A percentile compares a stretch with the other conserved stretches of the same genome.
These are phyloP conservation scores for Diaporthe sp. DNA, from an alignment of 2,329 filamentous ascomycete genomes.

Conservation along the genomic window DNA sequence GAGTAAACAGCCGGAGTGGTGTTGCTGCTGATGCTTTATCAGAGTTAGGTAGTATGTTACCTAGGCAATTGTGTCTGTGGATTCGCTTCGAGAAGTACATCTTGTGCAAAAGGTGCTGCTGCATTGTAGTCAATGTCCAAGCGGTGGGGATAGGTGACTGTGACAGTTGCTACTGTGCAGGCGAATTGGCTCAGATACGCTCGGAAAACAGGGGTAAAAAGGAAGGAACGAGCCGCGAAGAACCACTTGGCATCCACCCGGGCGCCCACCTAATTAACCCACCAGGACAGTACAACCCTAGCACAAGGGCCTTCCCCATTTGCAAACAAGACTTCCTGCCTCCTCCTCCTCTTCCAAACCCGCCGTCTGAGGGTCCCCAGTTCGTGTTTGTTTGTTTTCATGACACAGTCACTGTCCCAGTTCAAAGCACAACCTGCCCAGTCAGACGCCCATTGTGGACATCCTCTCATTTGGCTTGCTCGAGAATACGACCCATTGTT, in stretches of 20 bases:
- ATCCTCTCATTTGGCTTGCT: background rate
- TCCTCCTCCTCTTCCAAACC: conserved; percentile 14
- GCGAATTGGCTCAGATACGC: background rate
- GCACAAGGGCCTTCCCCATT: conserved; percentile 26
- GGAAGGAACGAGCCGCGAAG: conserved; percentile 27
- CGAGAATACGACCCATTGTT: background rate
- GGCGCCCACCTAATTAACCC: conserved; percentile 25
- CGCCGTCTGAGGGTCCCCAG: background rate
- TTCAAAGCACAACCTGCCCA: background rate
- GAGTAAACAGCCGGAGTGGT: too few species aligned
- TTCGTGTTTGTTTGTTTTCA: conserved; percentile 28
- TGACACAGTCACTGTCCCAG: conserved; percentile 5
- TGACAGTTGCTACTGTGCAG: background rate
- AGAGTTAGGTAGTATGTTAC: background rate
- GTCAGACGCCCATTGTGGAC: background rate
- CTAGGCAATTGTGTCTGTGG: too few species aligned
- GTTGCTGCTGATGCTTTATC: background rate
- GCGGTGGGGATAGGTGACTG: background rate
- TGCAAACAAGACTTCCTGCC: conserved; percentile 27
- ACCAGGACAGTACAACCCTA: background rate
- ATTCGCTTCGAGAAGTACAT: too few species aligned
- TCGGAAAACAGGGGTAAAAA: conserved; percentile 17
- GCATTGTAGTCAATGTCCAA: background rate
- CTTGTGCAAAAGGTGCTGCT: background rate
- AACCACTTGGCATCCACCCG: conserved; percentile 6